phyloP scores from a whole-genome alignment of 2,329 filamentous ascomycete species.

The Aureobasidium melanogenum region DNA sequence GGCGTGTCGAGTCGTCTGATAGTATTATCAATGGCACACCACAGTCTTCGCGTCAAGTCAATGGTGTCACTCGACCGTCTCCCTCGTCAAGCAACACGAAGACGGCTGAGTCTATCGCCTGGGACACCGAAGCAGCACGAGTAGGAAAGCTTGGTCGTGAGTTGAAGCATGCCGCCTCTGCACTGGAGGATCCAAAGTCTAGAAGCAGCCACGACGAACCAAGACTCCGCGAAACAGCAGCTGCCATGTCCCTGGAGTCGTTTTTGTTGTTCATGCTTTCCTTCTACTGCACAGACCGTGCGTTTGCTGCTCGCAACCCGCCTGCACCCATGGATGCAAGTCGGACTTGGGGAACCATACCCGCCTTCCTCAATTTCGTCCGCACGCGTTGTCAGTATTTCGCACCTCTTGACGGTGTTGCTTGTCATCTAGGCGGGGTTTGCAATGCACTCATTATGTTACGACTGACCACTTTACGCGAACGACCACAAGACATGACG shows the following conservation, averaged over 20 bases:
- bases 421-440: slow-evolving; percentile 31
- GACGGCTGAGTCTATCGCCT: slow-evolving; percentile 26
- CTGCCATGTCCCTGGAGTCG: slow-evolving; percentile 37
- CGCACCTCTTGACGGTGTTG: slow-evolving; percentile 32
- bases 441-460: slow-evolving; percentile 30
- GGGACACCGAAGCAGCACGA: slow-evolving; percentile 31
- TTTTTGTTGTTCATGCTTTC: slow-evolving; percentile 31
- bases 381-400: slow-evolving; percentile 19
- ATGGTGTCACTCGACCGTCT: slow-evolving; percentile 14
- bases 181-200: slow-evolving; percentile 14
- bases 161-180: slow-evolving; percentile 36
- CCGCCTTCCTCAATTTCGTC: slow-evolving; percentile 22
- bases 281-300: slow-evolving; percentile 25
- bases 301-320: slow-evolving; percentile 18
- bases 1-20: slow-evolving; percentile 13
- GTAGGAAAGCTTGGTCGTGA: slow-evolving; percentile 34
- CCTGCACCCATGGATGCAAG: slow-evolving; percentile 14
- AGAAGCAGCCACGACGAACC: neutral
- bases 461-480: slow-evolving; percentile 13
- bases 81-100: slow-evolving; percentile 18
- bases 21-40: slow-evolving; percentile 10
- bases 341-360: slow-evolving; percentile 21
- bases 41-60: slow-evolving; percentile 7
- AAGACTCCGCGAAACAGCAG: slow-evolving; percentile 28
- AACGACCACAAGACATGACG: neutral